These are phyloP conservation scores for Fusarium sp. DNA, from an alignment of 2,329 filamentous ascomycete genomes.

Conservation along the genomic window DNA sequence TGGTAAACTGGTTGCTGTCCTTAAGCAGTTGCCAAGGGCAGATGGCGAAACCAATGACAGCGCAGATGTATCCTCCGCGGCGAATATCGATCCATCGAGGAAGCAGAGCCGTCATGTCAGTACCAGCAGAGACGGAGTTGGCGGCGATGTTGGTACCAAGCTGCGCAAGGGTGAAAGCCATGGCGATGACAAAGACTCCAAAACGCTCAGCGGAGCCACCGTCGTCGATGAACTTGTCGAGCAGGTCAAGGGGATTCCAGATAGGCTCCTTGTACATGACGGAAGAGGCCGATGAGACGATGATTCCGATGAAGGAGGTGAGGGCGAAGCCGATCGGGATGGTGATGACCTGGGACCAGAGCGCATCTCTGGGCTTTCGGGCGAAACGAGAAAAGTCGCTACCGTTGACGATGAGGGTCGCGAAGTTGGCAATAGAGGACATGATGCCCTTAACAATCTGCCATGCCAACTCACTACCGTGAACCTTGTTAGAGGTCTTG, in stretches of 20 bases:
- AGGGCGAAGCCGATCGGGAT: conserved; percentile 76
- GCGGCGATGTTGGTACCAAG: conserved; percentile 88
- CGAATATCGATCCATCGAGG: conserved; percentile 85
- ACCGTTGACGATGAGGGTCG: conserved; percentile 82
- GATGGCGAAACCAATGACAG: conserved; percentile 79
- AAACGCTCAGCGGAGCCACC: conserved; percentile 73
- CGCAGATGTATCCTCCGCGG: conserved; percentile 86
- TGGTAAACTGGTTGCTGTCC: conserved; percentile 82
- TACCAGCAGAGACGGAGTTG: conserved; percentile 83
- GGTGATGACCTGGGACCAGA: conserved; percentile 81
- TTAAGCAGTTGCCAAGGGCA: conserved; percentile 84
- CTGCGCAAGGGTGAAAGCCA: conserved; percentile 78
- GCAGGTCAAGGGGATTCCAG: conserved; percentile 75
- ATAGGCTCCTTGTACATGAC: conserved; percentile 72
- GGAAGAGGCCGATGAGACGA: conserved; percentile 75
- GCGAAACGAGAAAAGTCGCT: conserved; percentile 89
- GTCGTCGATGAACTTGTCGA: conserved; percentile 72
- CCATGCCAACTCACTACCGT: conserved; percentile 79
- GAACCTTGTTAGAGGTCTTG: conserved; percentile 66
- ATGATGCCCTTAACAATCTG: conserved; percentile 85
- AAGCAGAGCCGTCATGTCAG: conserved; percentile 80
- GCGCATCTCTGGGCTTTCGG: conserved; percentile 73
- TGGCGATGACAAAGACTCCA: conserved; percentile 76
- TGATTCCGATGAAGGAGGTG: conserved; percentile 84
- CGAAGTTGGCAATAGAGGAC: conserved; percentile 89